Evolutionary conservation across 1,139 yeast species (phyloP), one percentile per base, ranked within the genome.

Genomic region (Sugiyamaella paludigena): DNA sequence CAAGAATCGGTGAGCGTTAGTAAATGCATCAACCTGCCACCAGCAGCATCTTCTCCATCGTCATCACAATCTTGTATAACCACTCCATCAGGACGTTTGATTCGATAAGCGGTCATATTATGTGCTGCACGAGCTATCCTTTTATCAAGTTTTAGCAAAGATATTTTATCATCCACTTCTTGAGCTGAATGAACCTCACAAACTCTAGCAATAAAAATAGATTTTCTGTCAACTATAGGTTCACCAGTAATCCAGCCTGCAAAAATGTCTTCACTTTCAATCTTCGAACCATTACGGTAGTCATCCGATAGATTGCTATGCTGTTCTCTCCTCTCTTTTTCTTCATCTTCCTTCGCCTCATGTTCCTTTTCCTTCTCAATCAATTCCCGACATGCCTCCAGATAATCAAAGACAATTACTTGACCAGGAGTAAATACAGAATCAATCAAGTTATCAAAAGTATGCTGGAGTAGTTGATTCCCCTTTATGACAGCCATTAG

Each of bases 21-120:
- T 48, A 91, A 69, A 71, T 89, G 97, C 49, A 89, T 68, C 72
- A 91, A 71, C 52, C 97, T 72, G 5, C 94, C 82, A 4, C 99
- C 98, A 0, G 98, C 96, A 0, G 98, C 98, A 0, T 95, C 78
- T 63, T 92, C 99, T 3, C 98, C 98, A 64, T 92, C 98, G 64
- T 94, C 98, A 61, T 92, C 98, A 61, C 87, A 88, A 61, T 92
- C 98, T 59, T 87, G 92, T 50, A 74, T 77, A 40, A 77, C 74
- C 0, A 81, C 76, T 0, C 81, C 83, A 10, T 62, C 60, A 0
- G 66, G 68, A 26, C 77, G 71, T 53, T 74, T 74, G 2, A 91
- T 84, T 54, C 98, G 71, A 84, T 92, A 91, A 0, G 96, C 91
- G 26, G 83, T 79, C 79, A 92, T 91, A 56, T 85, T 83, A 66